Evolutionary conservation across 495 filamentous ascomycete species (phyloP), one percentile per base, ranked within the genome.

Genomic region (Articulospora tetracladia): DNA sequence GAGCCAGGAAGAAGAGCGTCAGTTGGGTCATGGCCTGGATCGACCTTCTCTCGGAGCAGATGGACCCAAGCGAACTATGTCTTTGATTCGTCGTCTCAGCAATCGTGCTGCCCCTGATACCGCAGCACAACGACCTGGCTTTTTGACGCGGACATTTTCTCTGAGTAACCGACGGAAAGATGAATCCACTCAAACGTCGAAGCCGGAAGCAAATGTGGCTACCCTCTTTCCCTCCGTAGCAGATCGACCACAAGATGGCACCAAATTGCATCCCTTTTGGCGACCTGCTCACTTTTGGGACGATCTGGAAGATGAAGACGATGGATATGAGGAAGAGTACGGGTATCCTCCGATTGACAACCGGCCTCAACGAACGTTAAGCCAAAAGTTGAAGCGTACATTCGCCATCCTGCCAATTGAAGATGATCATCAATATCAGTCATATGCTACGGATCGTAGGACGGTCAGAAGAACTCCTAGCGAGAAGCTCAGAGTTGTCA

Each of bases 211-310:
- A 3, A 66, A 69, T 48, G 61, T 56, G 17, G 28, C 49, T 0
- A 58, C 67, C 11, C 17, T 72, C 15, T 74, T 74, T 58, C 74
- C 75, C 0, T 74, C 74, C 8, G 64, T 71, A 1, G 74, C 76
- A 28, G 73, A 76, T 32, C 57, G 62, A 32, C 78, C 76, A 15
- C 52, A 70, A 1, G 80, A 83, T 53, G 77, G 80, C 34, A 79
- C 77, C 53, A 84, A 80, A 50, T 75, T 93, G 4, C 88, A 94
- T 66, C 90, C 91, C 1, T 88, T 88, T 71, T 96, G 92, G 92
- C 81, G 85, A 25, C 90, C 92, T 3, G 51, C 83, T 24, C 77
- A 84, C 24, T 90, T 89, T 68, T 88, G 84, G 79, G 86, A 89
- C 27, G 83, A 87, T 57, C 73, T 80, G 6, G 78, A 80, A 32